Percentiles rank a stretch among this genome's conserved stretches.
Evolutionary conservation across 768 basidiomycete genomes (phyloP).

Genomic region (Russula olivacea): DNA sequence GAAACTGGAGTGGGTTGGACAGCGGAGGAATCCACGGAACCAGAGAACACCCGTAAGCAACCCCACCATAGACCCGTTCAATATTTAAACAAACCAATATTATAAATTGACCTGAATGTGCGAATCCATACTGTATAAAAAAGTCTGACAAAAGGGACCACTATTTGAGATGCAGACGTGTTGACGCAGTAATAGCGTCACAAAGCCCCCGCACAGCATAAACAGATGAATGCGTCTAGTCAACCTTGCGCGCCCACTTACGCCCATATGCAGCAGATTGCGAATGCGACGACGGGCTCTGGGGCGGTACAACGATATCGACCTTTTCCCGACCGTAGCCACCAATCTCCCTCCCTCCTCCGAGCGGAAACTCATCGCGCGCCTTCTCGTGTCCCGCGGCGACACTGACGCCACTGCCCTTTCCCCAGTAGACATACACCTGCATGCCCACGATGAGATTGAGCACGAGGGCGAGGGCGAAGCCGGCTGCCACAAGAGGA

Average conservation of each 20-base stretch:
- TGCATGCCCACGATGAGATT: constrained; percentile 83
- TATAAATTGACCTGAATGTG: neutral
- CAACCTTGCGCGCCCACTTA: constrained; percentile 72
- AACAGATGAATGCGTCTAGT: constrained; percentile 34
- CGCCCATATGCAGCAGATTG: constrained; percentile 43
- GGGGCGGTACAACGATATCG: constrained; percentile 41
- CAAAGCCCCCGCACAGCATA: neutral
- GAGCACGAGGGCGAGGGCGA: constrained; percentile 71
- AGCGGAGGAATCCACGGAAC: no score
- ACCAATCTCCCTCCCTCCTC: constrained; percentile 6
- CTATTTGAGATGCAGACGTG: neutral
- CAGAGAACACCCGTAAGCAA: neutral
- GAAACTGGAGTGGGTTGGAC: no score
- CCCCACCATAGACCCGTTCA: neutral
- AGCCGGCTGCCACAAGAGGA: constrained; percentile 71
- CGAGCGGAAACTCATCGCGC: constrained; percentile 27
- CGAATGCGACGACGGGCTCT: constrained; percentile 38
- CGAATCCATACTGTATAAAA: neutral
- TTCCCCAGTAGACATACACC: constrained; percentile 80
- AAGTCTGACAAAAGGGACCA: neutral
- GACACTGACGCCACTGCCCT: constrained; percentile 32
- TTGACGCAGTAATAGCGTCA: neutral
- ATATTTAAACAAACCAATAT: neutral
- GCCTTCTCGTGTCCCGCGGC: constrained; percentile 22
- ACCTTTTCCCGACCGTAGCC: constrained; percentile 29